phyloP scores from a whole-genome alignment of 768 basidiomycete genomes.

The Psilocybe cyanescens region DNA sequence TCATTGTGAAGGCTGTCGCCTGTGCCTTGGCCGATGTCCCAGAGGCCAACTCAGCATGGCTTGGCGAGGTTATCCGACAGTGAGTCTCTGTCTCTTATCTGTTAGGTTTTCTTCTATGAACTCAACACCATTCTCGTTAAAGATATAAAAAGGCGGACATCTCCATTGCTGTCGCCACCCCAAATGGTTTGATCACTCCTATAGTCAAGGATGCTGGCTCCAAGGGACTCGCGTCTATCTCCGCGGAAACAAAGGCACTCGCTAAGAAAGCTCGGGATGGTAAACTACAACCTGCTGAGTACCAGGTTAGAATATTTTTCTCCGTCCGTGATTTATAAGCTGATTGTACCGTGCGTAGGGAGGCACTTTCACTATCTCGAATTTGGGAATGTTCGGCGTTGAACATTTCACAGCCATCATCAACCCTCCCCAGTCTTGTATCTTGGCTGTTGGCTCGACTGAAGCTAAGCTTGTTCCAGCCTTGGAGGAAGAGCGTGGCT shows the following conservation, averaged over 20 bases:
- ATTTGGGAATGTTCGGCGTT: constrained; percentile 97
- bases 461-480: constrained; percentile 87
- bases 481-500: constrained; percentile 89
- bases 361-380: constrained; percentile 98
- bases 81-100: constrained; percentile 44
- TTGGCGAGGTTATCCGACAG: constrained; percentile 95
- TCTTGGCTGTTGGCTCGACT: constrained; percentile 92
- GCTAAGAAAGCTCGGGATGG: constrained; percentile 97
- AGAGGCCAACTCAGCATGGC: constrained; percentile 97
- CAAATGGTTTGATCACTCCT: constrained; percentile 94
- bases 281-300: constrained; percentile 93
- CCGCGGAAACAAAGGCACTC: constrained; percentile 87
- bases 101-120: background rate
- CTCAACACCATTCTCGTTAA: constrained; percentile 5
- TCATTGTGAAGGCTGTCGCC: constrained; percentile 92
- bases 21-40: constrained; percentile 94
- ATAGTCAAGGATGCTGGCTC: constrained; percentile 93
- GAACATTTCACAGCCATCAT: constrained; percentile 98
- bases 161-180: constrained; percentile 95
- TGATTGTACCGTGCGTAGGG: constrained; percentile 52
- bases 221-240: constrained; percentile 93
- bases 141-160: constrained; percentile 98
- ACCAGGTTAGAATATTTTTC: constrained; percentile 66
- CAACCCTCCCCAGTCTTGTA: constrained; percentile 98
- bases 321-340: background rate